These are phyloP conservation scores for Cystoisospora suis DNA, from an alignment of 169 alveolate genomes.

Conservation along the genomic window DNA sequence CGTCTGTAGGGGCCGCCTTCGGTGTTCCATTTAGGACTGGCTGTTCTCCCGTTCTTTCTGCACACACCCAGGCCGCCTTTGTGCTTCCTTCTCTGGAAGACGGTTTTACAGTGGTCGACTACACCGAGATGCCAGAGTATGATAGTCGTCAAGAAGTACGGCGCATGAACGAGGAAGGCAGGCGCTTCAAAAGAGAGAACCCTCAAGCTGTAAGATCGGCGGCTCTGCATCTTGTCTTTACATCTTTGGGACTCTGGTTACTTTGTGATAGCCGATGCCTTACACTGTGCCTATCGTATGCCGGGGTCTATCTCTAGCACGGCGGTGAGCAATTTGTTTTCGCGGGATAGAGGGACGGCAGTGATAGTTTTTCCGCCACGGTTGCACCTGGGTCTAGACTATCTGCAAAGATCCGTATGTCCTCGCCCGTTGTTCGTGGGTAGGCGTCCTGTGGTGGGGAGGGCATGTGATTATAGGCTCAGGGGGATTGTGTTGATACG, in stretches of 20 bases:
- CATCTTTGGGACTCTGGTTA: neutral
- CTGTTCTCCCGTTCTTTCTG: too few species aligned
- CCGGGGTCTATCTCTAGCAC: neutral
- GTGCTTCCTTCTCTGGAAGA: constrained; percentile 34
- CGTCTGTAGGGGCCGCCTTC: too few species aligned
- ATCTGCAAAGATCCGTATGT: too few species aligned
- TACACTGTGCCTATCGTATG: neutral
- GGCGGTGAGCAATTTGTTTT: neutral
- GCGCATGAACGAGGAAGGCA: constrained; percentile 51
- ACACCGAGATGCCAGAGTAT: constrained; percentile 44
- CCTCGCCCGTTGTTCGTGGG: too few species aligned
- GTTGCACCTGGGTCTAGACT: too few species aligned
- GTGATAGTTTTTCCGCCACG: neutral
- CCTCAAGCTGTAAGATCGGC: constrained; percentile 18
- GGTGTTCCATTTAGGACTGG: too few species aligned
- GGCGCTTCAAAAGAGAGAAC: constrained; percentile 48
- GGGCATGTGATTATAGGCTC: too few species aligned
- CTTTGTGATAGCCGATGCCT: too few species aligned
- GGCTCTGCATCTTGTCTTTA: neutral
- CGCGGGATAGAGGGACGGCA: neutral
- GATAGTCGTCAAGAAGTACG: constrained; percentile 46
- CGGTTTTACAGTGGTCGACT: constrained; percentile 55
- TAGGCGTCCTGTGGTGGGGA: too few species aligned
- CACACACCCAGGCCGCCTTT: constrained; percentile 62
- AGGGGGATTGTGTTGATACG: too few species aligned